These are phyloP conservation scores for Allantophomopsis cytisporea DNA, from an alignment of 2,329 filamentous ascomycete species.

Conservation along the genomic window DNA sequence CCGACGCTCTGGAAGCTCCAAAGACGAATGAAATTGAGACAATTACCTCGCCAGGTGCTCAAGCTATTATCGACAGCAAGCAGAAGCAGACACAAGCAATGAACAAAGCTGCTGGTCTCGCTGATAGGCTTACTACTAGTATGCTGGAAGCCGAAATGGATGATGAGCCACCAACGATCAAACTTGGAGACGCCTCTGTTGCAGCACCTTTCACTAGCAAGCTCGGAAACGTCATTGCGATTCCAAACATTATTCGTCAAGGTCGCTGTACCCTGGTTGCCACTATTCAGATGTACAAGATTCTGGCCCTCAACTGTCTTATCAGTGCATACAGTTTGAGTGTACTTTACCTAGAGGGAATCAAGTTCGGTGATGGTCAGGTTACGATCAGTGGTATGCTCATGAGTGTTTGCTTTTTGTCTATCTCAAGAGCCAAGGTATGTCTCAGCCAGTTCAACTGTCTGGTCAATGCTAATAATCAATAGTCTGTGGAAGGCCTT, in stretches of 20 bases:
- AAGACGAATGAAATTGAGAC: slow-evolving; percentile 44
- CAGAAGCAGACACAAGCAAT: slow-evolving; percentile 50
- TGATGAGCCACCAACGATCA: slow-evolving; percentile 86
- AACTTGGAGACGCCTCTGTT: slow-evolving; percentile 92
- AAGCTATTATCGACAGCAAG: slow-evolving; percentile 38
- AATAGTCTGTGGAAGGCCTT: slow-evolving; percentile 72
- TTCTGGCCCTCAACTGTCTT: slow-evolving; percentile 90
- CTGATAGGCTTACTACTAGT: slow-evolving; percentile 71
- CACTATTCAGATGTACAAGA: slow-evolving; percentile 99
- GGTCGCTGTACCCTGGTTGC: slow-evolving; percentile 94
- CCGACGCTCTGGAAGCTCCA: slow-evolving; percentile 31
- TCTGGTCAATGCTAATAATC: slow-evolving; percentile 13
- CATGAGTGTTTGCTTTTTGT: slow-evolving; percentile 98
- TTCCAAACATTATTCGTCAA: slow-evolving; percentile 97
- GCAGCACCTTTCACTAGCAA: slow-evolving; percentile 97
- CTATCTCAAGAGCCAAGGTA: slow-evolving; percentile 88
- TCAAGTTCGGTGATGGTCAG: slow-evolving; percentile 97
- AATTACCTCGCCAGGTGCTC: slow-evolving; percentile 53
- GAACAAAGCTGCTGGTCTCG: slow-evolving; percentile 62
- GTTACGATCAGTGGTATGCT: slow-evolving; percentile 99
- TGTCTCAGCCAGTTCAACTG: slow-evolving; percentile 10
- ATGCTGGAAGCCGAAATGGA: slow-evolving; percentile 87
- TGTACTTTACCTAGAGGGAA: slow-evolving; percentile 92
- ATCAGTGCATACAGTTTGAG: slow-evolving; percentile 96
- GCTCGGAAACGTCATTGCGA: slow-evolving; percentile 88